phyloP scores from a whole-genome alignment of 768 basidiomycete species.

The Leccinum uliginosum region DNA sequence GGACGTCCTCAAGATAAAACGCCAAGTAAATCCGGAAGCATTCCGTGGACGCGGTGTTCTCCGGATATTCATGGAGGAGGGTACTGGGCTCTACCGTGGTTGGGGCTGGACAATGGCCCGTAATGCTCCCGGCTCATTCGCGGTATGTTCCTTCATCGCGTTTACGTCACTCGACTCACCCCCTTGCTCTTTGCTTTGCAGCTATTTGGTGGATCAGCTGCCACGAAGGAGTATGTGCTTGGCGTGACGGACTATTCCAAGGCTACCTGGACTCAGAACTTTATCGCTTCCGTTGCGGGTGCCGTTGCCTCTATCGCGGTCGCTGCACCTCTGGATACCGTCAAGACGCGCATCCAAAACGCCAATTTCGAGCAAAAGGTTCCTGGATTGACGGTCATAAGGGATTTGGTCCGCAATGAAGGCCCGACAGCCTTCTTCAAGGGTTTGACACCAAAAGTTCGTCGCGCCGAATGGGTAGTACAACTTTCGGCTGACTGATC shows the following conservation, averaged over 20 bases:
- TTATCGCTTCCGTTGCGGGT: conserved; percentile 90
- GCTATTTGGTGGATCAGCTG: conserved; percentile 96
- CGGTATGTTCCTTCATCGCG: conserved; percentile 50
- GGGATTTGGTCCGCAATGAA: conserved; percentile 84
- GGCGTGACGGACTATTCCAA: conserved; percentile 85
- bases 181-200: conserved; percentile 26
- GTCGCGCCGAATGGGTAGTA: conserved; percentile 11
- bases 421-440: conserved; percentile 88
- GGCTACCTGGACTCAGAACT: conserved; percentile 98
- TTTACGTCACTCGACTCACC: background rate
- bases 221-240: conserved; percentile 90
- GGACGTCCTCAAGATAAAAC: conserved; percentile 97
- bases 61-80: conserved; percentile 89
- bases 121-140: conserved; percentile 94
- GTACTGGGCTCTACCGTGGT: conserved; percentile 87
- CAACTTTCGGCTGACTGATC: conserved; percentile 6
- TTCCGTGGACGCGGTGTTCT: conserved; percentile 92
- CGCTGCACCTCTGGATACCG: conserved; percentile 90
- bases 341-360: conserved; percentile 98
- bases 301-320: conserved; percentile 94
- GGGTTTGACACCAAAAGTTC: conserved; percentile 92
- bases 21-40: conserved; percentile 97
- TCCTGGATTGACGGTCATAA: conserved; percentile 72
- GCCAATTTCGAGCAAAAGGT: conserved; percentile 92
- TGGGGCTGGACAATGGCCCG: conserved; percentile 99